Conservation (phyloP, 2,329 filamentous ascomycete genomes). For the Sclerotinia minor region DNA sequence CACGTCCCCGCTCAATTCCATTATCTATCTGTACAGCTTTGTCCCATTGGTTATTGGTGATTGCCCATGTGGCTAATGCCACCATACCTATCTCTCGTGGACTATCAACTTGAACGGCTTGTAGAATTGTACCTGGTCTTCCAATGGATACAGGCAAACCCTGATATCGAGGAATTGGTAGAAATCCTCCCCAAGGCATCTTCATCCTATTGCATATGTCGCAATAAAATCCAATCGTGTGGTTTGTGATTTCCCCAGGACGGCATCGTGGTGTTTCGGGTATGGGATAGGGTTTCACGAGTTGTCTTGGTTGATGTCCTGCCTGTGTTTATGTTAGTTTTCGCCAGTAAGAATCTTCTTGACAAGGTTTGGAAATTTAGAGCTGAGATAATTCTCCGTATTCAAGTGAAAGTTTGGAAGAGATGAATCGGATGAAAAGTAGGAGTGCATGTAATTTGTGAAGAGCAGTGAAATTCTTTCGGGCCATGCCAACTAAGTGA, state of each 20-base stretch:
- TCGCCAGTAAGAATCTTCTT: neutral
- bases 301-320: conserved; percentile 11
- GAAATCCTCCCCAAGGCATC: conserved; percentile 1
- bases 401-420: neutral
- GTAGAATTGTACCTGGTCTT: neutral
- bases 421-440: neutral
- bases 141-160: neutral
- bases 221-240: neutral
- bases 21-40: neutral
- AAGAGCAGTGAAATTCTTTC: neutral
- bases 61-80: conserved; percentile 11
- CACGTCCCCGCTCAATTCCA: neutral
- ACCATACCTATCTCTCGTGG: conserved; percentile 4
- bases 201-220: neutral
- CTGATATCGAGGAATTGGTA: conserved; percentile 9
- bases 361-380: too few relatives aligned
- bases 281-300: neutral
- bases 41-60: neutral
- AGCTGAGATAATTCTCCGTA: neutral
- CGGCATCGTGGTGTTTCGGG: neutral
- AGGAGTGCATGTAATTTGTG: neutral
- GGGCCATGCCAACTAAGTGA: neutral
- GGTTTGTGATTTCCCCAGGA: neutral
- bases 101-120: conserved; percentile 1
- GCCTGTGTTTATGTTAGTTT: neutral